These are phyloP conservation scores for Populus davidiana DNA, from an alignment of 345 rosid species.

Conservation along the genomic window DNA sequence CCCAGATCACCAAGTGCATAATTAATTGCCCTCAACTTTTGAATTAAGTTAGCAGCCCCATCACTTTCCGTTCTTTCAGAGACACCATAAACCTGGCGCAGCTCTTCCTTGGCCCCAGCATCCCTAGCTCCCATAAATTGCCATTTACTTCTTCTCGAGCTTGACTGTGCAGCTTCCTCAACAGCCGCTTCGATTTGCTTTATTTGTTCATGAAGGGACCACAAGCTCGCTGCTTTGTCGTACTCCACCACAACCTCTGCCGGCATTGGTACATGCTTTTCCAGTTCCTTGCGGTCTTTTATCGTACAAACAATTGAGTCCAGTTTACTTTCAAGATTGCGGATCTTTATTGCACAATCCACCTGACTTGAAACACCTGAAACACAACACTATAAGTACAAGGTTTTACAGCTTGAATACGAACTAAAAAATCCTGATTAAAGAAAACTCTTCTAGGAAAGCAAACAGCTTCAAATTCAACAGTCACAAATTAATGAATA, in stretches of 20 bases:
- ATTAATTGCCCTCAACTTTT: conserved; percentile 88
- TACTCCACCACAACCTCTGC: conserved; percentile 84
- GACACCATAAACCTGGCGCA: conserved; percentile 93
- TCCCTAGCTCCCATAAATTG: conserved; percentile 99
- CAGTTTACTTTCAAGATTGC: conserved; percentile 94
- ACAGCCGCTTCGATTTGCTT: conserved; percentile 85
- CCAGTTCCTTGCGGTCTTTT: conserved; percentile 92
- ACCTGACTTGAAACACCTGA: conserved; percentile 96
- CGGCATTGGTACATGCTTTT: conserved; percentile 97
- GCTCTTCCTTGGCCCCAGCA: conserved; percentile 95
- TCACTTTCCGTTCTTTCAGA: conserved; percentile 98
- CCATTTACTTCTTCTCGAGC: conserved; percentile 93
- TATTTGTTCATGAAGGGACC: conserved; percentile 93
- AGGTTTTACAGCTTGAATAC: background rate
- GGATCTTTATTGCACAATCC: conserved; percentile 94
- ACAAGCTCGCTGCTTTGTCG: conserved; percentile 91
- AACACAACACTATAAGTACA: background rate
- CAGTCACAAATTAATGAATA: conserved; percentile 23
- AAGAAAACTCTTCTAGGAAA: background rate
- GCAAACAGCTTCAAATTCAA: background rate
- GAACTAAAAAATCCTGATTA: background rate
- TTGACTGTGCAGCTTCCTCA: conserved; percentile 88
- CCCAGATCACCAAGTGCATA: conserved; percentile 93
- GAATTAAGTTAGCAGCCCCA: conserved; percentile 94
- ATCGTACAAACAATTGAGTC: conserved; percentile 89